phyloP scores from a whole-genome alignment of 2,329 filamentous ascomycete genomes.

The Cytospora schulzeri region DNA sequence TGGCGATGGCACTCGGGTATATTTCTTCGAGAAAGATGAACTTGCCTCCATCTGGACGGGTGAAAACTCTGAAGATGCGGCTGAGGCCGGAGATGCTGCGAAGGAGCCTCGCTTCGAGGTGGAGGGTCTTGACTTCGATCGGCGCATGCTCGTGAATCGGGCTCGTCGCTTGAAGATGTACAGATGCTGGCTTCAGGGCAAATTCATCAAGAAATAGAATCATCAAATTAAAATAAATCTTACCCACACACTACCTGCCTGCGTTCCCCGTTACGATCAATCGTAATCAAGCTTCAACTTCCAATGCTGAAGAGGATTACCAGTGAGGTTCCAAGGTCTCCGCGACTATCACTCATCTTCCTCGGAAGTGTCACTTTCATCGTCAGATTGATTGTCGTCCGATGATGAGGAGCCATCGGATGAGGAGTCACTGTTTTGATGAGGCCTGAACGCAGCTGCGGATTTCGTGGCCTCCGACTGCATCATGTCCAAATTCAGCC shows the following conservation, averaged over 20 bases:
- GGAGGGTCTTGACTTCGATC: constrained; percentile 79
- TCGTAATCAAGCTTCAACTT: too few species aligned
- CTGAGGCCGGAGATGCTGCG: constrained; percentile 34
- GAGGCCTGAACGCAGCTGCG: not conserved
- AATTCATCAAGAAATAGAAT: constrained; percentile 70
- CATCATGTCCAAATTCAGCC: not conserved
- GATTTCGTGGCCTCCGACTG: not conserved
- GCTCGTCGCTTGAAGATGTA: constrained; percentile 96
- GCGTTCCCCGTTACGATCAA: too few species aligned
- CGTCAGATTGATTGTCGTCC: too few species aligned
- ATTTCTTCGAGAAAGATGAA: constrained; percentile 92
- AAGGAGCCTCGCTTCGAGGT: constrained; percentile 62
- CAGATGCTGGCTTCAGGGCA: constrained; percentile 90
- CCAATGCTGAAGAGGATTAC: too few species aligned
- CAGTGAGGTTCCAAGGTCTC: too few species aligned
- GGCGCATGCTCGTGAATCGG: constrained; percentile 88
- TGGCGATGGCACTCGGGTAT: constrained; percentile 93
- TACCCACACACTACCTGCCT: too few species aligned
- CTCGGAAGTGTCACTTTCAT: not conserved
- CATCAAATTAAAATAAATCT: too few species aligned
- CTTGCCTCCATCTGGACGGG: constrained; percentile 77
- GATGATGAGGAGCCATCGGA: not conserved
- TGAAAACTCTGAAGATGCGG: constrained; percentile 34
- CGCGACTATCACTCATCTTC: too few species aligned
- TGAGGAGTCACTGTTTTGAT: not conserved